A percentile compares a stretch with the other conserved stretches of the same genome.
Evolutionary conservation across 305 asterid genomes (phyloP).

Genomic region (Euphrasia arctica): DNA sequence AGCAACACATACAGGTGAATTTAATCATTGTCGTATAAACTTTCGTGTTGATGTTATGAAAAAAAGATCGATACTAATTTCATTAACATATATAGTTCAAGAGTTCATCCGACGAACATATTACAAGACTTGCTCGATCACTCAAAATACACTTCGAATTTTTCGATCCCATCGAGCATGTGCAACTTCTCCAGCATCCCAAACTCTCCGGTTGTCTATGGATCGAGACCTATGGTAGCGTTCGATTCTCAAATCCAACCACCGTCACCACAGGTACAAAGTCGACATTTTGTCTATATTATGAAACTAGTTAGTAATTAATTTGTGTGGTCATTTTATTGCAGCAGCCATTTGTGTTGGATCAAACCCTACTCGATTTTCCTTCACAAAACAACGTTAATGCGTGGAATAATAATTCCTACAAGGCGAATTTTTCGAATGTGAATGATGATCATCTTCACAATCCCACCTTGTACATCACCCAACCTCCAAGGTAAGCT

Average conservation of each 20-base stretch:
- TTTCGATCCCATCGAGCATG: slow-evolving; percentile 19
- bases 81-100: slow-evolving; percentile 21
- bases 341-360: slow-evolving; percentile 30
- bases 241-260: slow-evolving; percentile 21
- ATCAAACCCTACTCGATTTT: slow-evolving; percentile 24
- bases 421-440: slow-evolving; percentile 27
- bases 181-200: slow-evolving; percentile 1
- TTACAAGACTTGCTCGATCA: slow-evolving; percentile 26
- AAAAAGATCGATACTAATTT: neutral
- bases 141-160: slow-evolving; percentile 18
- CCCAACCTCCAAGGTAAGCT: slow-evolving; percentile 35
- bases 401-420: slow-evolving; percentile 21
- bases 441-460: neutral
- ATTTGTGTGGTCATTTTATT: neutral
- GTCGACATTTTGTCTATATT: neutral
- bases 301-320: neutral
- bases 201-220: slow-evolving; percentile 24
- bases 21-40: neutral
- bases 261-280: slow-evolving; percentile 29
- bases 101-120: slow-evolving; percentile 18
- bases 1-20: slow-evolving; percentile 33
- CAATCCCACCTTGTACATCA: slow-evolving; percentile 4
- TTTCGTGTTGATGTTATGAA: neutral
- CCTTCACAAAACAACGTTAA: slow-evolving; percentile 19
- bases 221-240: slow-evolving; percentile 20